phyloP scores from a whole-genome alignment of 805 yeast species.

The Nakazawaea ishiwadae region DNA sequence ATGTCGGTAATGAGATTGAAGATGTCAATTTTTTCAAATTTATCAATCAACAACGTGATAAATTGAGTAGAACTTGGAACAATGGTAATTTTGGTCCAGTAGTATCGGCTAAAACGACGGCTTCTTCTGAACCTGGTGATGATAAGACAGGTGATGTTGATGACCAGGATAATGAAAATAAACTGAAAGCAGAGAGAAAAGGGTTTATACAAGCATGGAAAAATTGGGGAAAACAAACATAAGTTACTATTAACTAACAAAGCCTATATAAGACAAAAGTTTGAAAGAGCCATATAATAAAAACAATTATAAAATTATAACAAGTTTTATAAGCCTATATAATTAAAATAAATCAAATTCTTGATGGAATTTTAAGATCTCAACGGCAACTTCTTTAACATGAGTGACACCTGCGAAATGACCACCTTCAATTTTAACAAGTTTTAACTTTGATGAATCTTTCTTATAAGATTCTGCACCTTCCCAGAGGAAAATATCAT shows the following conservation, averaged over 20 bases:
- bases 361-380: neutral
- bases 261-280: neutral
- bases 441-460: constrained; percentile 25
- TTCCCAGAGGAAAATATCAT: constrained; percentile 26
- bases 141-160: neutral
- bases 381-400: neutral
- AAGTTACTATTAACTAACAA: neutral
- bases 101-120: too few species aligned
- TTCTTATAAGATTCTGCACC: constrained; percentile 35
- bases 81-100: too few species aligned
- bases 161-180: neutral
- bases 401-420: constrained; percentile 26
- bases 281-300: too few species aligned
- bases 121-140: too few species aligned
- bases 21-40: neutral
- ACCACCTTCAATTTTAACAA: constrained; percentile 29
- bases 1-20: constrained; percentile 20
- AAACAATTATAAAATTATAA: too few species aligned
- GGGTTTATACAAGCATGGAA: neutral
- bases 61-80: neutral
- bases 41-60: constrained; percentile 1
- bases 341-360: too few species aligned
- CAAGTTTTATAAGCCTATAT: too few species aligned
- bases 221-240: neutral
- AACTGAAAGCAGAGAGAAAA: neutral